phyloP scores from a whole-genome alignment of 306 rosid species.

The Carpinus viminea region DNA sequence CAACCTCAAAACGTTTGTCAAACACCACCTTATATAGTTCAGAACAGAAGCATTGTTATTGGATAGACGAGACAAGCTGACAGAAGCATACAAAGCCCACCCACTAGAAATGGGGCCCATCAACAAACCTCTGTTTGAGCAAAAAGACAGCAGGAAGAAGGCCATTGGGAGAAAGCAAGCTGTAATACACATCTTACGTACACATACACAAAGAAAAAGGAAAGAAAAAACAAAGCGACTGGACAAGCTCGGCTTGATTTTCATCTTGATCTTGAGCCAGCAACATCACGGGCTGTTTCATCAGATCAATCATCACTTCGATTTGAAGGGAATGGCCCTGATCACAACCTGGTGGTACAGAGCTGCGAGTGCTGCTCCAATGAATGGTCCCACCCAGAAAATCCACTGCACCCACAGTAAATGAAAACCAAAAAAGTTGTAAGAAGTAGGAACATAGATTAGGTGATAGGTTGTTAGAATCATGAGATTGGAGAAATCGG shows the following conservation, averaged over 20 bases:
- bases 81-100: constrained; percentile 21
- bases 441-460: background rate
- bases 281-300: background rate
- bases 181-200: constrained; percentile 15
- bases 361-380: constrained; percentile 64
- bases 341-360: constrained; percentile 58
- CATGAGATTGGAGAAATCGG: background rate
- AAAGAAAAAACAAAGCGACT: background rate
- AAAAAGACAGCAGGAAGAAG: background rate
- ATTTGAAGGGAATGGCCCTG: constrained; percentile 61
- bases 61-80: constrained; percentile 19
- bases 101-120: constrained; percentile 10
- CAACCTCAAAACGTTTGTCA: no score
- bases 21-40: background rate
- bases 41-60: constrained; percentile 7
- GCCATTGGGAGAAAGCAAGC: background rate
- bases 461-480: background rate
- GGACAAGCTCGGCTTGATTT: background rate
- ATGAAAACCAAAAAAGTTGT: background rate
- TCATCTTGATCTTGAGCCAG: background rate
- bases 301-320: constrained; percentile 27
- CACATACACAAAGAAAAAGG: constrained; percentile 10
- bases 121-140: background rate
- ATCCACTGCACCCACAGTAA: constrained; percentile 46
- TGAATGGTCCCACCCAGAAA: constrained; percentile 68